phyloP scores from a whole-genome alignment of 2,329 filamentous ascomycete species.

The Malbranchea zuffiana region DNA sequence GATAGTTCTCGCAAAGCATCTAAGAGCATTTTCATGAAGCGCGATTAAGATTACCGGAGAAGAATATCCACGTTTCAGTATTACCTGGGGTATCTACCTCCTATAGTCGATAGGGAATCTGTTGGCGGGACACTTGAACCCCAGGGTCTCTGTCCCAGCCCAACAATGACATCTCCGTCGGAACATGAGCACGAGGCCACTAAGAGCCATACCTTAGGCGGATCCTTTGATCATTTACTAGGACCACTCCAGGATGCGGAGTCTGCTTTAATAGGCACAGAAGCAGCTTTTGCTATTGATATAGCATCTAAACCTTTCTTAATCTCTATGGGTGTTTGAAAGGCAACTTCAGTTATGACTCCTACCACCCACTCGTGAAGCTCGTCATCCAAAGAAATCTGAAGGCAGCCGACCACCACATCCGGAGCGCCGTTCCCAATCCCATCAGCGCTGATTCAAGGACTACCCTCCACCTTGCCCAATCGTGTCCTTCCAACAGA shows the following conservation, averaged over 20 bases:
- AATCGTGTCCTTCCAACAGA: slow-evolving; percentile 19
- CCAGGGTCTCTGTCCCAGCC: no score
- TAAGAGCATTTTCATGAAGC: no score
- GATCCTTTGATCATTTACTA: background rate
- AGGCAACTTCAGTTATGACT: slow-evolving; percentile 4
- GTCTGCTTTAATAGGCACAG: background rate
- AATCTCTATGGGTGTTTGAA: slow-evolving; percentile 2
- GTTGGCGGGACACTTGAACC: no score
- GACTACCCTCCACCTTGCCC: no score
- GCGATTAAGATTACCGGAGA: no score
- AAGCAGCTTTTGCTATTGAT: slow-evolving; percentile 1
- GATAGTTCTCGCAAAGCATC: no score
- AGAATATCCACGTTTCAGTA: no score
- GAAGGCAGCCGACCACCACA: slow-evolving; percentile 2
- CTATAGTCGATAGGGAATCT: no score
- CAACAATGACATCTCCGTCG: no score
- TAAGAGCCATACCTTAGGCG: background rate
- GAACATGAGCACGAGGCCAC: background rate
- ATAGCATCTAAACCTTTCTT: background rate
- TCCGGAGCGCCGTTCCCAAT: slow-evolving; percentile 6
- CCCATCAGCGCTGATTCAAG: slow-evolving; percentile 4
- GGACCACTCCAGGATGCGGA: background rate
- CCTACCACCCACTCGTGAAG: slow-evolving; percentile 4
- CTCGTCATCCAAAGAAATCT: slow-evolving; percentile 7
- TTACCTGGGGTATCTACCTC: no score